phyloP scores from a whole-genome alignment of 2,329 filamentous ascomycete species.

The Aspergillus thermomutatus region DNA sequence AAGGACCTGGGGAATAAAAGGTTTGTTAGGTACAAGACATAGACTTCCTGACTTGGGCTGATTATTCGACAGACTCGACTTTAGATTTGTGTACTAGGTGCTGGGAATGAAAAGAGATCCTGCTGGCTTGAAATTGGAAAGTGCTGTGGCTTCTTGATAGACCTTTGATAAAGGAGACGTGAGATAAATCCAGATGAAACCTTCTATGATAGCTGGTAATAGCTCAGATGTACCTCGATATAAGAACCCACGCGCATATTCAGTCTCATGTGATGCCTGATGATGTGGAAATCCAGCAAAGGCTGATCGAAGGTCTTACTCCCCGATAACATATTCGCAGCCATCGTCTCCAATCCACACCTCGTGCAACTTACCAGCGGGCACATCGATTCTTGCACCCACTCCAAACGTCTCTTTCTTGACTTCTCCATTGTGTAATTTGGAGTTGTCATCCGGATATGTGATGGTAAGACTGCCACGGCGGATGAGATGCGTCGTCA shows the following conservation, averaged over 20 bases:
- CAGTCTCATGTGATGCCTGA: background rate
- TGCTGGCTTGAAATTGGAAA: constrained; percentile 1
- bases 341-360: constrained; percentile 60
- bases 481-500: constrained; percentile 60
- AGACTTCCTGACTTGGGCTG: background rate
- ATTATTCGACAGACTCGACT: constrained; percentile 30
- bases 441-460: constrained; percentile 51
- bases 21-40: constrained; percentile 9
- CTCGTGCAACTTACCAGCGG: constrained; percentile 54
- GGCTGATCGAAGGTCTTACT: constrained; percentile 29
- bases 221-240: too few relatives aligned
- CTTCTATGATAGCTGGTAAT: too few relatives aligned
- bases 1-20: constrained; percentile 45
- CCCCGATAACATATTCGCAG: constrained; percentile 61
- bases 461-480: constrained; percentile 55
- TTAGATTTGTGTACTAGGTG: constrained; percentile 34
- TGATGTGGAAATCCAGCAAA: background rate
- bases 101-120: background rate
- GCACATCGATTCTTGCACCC: constrained; percentile 56
- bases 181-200: background rate
- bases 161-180: background rate
- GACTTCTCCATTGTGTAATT: constrained; percentile 21
- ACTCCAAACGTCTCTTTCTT: constrained; percentile 55
- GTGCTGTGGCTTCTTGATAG: background rate
- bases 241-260: too few relatives aligned